These are phyloP conservation scores for Candida tammaniensis DNA, from an alignment of 805 yeast species.

Conservation along the genomic window DNA sequence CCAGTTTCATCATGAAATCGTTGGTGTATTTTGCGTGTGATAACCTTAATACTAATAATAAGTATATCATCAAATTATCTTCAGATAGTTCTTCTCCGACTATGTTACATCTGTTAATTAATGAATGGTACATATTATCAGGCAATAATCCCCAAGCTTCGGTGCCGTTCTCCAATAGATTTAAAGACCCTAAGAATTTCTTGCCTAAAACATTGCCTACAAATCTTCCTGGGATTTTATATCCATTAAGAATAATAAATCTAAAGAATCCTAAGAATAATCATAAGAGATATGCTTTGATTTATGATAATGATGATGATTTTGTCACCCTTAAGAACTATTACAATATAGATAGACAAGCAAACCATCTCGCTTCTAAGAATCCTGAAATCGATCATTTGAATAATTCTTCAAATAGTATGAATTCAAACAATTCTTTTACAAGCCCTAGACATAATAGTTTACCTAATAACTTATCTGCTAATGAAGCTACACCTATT, in stretches of 20 bases:
- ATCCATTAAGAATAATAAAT: slow-evolving; percentile 20
- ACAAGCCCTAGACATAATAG: slow-evolving; percentile 2
- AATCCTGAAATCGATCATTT: slow-evolving; percentile 1
- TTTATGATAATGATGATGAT: slow-evolving; percentile 19
- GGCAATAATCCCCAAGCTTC: too few relatives aligned
- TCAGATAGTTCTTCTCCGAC: slow-evolving; percentile 20
- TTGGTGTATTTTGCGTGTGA: slow-evolving; percentile 18
- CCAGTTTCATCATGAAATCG: slow-evolving; percentile 10
- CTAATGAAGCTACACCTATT: neutral
- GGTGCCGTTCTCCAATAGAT: slow-evolving; percentile 2
- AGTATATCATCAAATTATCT: slow-evolving; percentile 22
- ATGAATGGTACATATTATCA: slow-evolving; percentile 33
- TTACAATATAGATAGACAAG: slow-evolving; percentile 1
- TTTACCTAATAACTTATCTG: slow-evolving; percentile 3
- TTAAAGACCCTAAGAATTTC: neutral
- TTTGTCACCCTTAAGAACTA: slow-evolving; percentile 13
- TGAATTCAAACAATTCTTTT: slow-evolving; percentile 3
- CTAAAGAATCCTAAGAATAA: slow-evolving; percentile 3
- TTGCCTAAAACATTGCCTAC: slow-evolving; percentile 25
- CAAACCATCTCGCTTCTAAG: neutral
- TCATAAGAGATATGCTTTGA: slow-evolving; percentile 19
- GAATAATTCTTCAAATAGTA: neutral
- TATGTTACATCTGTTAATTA: slow-evolving; percentile 26
- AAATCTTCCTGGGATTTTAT: slow-evolving; percentile 25
- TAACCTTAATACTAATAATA: slow-evolving; percentile 9